Conservation (phyloP, 1,284 basidiomycete genomes). For the Rhodotorula sp. region DNA sequence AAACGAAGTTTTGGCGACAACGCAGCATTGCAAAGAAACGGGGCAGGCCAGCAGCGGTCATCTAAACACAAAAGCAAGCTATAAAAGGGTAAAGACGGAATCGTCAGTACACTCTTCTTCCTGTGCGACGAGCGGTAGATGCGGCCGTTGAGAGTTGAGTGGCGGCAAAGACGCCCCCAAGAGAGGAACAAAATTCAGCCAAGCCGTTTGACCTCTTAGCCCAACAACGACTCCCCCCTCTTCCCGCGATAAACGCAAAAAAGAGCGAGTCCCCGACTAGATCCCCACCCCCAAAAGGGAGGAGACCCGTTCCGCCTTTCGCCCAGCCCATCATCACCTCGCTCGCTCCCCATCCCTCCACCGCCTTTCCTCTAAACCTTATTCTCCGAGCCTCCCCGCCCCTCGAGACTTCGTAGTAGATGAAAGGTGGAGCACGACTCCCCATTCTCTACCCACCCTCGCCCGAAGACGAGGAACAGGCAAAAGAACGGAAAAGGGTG, state of each 20-base stretch:
- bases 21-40: too few relatives aligned
- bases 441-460: neutral
- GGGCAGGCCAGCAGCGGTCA: too few relatives aligned
- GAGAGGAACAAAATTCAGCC: neutral
- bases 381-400: neutral
- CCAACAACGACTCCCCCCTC: neutral
- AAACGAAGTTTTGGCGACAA: too few relatives aligned
- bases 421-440: neutral
- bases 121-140: too few relatives aligned
- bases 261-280: neutral
- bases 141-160: too few relatives aligned
- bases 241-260: neutral
- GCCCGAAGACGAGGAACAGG: neutral
- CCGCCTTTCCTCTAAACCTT: too few relatives aligned
- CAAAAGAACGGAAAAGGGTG: neutral
- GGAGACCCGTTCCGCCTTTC: neutral
- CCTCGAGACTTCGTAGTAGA: neutral
- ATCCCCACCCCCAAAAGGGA: neutral
- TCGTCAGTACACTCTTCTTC: too few relatives aligned
- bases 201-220: slow-evolving; percentile 5
- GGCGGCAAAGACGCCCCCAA: too few relatives aligned
- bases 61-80: too few relatives aligned
- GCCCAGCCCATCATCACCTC: neutral
- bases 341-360: too few relatives aligned
- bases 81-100: too few relatives aligned